These are phyloP conservation scores for Brassica carinata DNA, from an alignment of 345 rosid species.

Conservation along the genomic window DNA sequence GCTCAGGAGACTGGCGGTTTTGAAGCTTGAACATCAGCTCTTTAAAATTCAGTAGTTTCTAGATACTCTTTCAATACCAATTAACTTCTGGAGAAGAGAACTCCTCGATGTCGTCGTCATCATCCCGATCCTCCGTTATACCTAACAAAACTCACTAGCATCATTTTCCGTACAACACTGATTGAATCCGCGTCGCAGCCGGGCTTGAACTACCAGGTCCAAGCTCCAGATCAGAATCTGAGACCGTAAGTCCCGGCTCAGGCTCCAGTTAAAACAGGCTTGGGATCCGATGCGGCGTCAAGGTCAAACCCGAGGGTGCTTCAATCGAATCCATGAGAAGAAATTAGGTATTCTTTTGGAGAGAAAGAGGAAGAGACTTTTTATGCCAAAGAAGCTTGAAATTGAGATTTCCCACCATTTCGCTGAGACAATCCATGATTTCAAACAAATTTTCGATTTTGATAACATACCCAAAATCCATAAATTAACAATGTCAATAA, in stretches of 20 bases:
- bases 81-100: constrained; percentile 78
- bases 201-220: constrained; percentile 44
- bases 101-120: constrained; percentile 69
- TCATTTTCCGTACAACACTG: constrained; percentile 7
- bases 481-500: too few relatives aligned
- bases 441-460: not conserved
- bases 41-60: too few relatives aligned
- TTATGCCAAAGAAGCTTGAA: not conserved
- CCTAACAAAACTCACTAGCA: constrained; percentile 11
- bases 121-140: constrained; percentile 33
- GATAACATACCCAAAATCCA: too few relatives aligned
- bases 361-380: not conserved
- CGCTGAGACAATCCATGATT: not conserved
- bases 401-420: not conserved
- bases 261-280: constrained; percentile 9
- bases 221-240: constrained; percentile 56
- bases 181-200: constrained; percentile 53
- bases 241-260: constrained; percentile 33
- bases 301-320: constrained; percentile 84
- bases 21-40: too few relatives aligned
- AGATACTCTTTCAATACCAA: too few relatives aligned
- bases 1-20: too few relatives aligned
- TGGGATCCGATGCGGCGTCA: constrained; percentile 47
- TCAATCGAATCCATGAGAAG: constrained; percentile 63
- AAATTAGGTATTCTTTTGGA: constrained; percentile 27